Percentiles rank a stretch among this genome's conserved stretches.
Conservation (phyloP, 2,329 filamentous ascomycete genomes). For the Diaporthe sp. region DNA sequence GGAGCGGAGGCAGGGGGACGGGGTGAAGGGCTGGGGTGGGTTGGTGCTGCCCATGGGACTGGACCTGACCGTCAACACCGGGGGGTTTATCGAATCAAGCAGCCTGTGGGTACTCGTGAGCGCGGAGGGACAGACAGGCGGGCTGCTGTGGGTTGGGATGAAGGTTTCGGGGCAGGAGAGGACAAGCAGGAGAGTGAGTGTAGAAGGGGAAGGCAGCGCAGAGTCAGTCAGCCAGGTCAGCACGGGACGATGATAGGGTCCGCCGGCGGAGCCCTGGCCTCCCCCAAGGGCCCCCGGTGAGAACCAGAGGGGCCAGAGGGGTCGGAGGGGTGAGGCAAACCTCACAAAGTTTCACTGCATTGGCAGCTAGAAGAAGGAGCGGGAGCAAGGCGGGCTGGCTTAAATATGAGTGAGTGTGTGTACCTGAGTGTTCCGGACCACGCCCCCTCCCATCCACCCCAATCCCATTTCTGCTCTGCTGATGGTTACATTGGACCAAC, state of each 20-base stretch:
- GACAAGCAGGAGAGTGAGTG: neutral
- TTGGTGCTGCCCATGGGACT: neutral
- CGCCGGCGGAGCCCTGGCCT: neutral
- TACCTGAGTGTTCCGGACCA: slow-evolving; percentile 12
- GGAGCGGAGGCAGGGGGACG: slow-evolving; percentile 25
- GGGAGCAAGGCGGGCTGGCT: slow-evolving; percentile 8
- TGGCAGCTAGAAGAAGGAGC: neutral
- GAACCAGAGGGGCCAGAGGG: slow-evolving; percentile 20
- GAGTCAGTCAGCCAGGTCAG: slow-evolving; percentile 28
- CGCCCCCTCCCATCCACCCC: neutral
- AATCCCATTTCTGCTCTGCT: neutral
- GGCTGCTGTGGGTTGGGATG: neutral
- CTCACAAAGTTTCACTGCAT: slow-evolving; percentile 19
- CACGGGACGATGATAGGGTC: slow-evolving; percentile 13
- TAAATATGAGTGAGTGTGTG: slow-evolving; percentile 23
- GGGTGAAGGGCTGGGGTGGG: neutral
- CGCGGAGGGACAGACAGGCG: neutral
- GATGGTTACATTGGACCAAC: slow-evolving; percentile 28
- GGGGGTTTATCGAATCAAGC: neutral
- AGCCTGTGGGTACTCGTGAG: slow-evolving; percentile 7
- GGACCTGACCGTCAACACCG: neutral
- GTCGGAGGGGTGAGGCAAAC: slow-evolving; percentile 10
- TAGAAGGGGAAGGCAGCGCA: slow-evolving; percentile 1
- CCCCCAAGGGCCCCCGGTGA: neutral
- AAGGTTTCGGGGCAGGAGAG: neutral